Evolutionary conservation across 257 asterid species (phyloP).

Genomic region (Fraxinus americana): DNA sequence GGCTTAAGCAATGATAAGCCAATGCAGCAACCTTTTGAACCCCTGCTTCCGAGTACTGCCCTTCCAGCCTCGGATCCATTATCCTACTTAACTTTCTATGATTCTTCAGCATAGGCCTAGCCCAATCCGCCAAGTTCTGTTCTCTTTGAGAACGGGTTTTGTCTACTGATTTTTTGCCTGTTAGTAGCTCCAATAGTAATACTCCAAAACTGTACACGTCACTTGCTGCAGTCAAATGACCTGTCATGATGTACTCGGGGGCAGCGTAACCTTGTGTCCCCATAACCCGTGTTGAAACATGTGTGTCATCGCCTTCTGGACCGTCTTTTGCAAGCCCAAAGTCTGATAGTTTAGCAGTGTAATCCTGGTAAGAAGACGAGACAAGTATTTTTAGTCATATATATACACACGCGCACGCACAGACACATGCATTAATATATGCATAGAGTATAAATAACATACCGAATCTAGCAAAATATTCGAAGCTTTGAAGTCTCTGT

Average conservation of each 20-base stretch:
- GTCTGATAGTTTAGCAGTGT: conserved; percentile 6
- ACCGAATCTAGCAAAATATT: conserved; percentile 5
- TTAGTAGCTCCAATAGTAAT: conserved; percentile 4
- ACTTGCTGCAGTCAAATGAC: conserved; percentile 13
- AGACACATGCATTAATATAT: too few species aligned
- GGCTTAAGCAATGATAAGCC: conserved; percentile 9
- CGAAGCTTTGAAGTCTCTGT: not conserved
- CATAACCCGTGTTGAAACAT: not conserved
- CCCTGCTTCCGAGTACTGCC: conserved; percentile 3
- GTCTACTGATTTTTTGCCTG: conserved; percentile 3
- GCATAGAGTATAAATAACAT: not conserved
- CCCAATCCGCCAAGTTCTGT: conserved; percentile 2
- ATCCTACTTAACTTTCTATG: conserved; percentile 1
- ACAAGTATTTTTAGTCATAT: too few species aligned
- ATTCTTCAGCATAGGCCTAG: conserved; percentile 9
- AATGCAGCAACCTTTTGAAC: conserved; percentile 5
- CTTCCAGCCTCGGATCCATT: conserved; percentile 8
- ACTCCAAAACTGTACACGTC: conserved; percentile 8
- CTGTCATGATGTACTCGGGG: conserved; percentile 1
- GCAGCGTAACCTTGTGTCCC: not conserved
- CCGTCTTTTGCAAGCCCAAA: not conserved
- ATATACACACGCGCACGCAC: too few species aligned
- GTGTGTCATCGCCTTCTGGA: not conserved
- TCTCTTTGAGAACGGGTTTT: not conserved
- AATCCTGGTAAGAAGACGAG: not conserved